These are phyloP conservation scores for Fonsecaea monophora DNA, from an alignment of 2,329 filamentous ascomycete genomes.

Conservation along the genomic window DNA sequence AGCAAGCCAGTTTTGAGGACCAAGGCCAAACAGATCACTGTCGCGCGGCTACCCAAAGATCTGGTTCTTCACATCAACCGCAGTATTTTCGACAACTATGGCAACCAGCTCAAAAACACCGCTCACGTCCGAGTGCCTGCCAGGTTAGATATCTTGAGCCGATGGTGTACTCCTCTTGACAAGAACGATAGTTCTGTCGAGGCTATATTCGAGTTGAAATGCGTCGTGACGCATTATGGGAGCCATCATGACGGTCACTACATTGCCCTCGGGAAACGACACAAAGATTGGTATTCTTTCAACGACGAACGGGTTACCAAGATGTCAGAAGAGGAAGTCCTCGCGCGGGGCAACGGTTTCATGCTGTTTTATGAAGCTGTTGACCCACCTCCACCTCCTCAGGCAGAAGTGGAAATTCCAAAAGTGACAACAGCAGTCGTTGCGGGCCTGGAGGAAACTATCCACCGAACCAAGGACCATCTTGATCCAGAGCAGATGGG, in stretches of 20 bases:
- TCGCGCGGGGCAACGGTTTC: conserved; percentile 82
- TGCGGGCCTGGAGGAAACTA: background rate
- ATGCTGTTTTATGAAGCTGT: conserved; percentile 93
- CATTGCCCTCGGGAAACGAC: conserved; percentile 76
- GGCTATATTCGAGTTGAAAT: conserved; percentile 74
- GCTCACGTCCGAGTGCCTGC: conserved; percentile 79
- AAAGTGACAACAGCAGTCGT: background rate
- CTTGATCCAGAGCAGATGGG: background rate
- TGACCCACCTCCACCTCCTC: background rate
- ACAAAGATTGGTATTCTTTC: conserved; percentile 76
- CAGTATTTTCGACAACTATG: conserved; percentile 84
- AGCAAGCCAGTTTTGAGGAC: conserved; percentile 74
- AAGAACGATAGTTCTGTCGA: conserved; percentile 49
- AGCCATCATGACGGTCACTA: conserved; percentile 96
- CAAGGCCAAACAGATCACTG: conserved; percentile 87
- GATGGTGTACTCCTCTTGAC: conserved; percentile 59
- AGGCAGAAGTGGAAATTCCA: background rate
- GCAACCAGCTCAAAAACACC: conserved; percentile 80
- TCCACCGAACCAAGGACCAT: background rate
- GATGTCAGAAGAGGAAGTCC: conserved; percentile 74
- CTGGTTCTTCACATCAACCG: conserved; percentile 89
- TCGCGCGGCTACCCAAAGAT: conserved; percentile 80
- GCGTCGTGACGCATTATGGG: conserved; percentile 87
- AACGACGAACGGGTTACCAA: conserved; percentile 85
- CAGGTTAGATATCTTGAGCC: conserved; percentile 74